phyloP scores from a whole-genome alignment of 177 flowering plant species.

The Tripterygium wilfordii region DNA sequence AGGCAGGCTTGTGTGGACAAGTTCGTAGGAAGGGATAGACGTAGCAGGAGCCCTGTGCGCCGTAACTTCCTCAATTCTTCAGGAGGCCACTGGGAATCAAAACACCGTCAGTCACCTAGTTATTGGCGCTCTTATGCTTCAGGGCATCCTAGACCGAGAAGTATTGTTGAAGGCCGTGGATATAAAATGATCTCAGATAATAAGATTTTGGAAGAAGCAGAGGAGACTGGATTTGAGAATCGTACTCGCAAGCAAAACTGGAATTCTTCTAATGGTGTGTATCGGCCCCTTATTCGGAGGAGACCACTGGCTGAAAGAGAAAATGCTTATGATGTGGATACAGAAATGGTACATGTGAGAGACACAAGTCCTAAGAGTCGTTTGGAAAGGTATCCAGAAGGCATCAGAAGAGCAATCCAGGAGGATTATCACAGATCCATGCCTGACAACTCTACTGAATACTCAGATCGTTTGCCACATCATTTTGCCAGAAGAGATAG shows the following conservation, averaged over 20 bases:
- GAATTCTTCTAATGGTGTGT: constrained; percentile 21
- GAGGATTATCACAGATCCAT: constrained; percentile 35
- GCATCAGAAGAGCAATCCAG: constrained; percentile 31
- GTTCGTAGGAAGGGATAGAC: constrained; percentile 35
- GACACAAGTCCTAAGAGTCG: constrained; percentile 33
- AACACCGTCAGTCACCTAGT: constrained; percentile 30
- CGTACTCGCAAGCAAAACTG: constrained; percentile 16
- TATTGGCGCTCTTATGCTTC: constrained; percentile 27
- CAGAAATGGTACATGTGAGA: constrained; percentile 21
- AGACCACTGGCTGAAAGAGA: constrained; percentile 46
- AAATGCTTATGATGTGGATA: constrained; percentile 24
- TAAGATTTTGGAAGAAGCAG: constrained; percentile 22
- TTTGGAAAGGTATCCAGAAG: constrained; percentile 31
- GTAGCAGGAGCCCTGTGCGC: constrained; percentile 33
- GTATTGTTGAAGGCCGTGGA: constrained; percentile 31
- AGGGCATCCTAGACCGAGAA: constrained; percentile 24
- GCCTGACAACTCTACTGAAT: constrained; percentile 23
- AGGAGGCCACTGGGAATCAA: constrained; percentile 27
- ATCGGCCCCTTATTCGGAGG: constrained; percentile 24
- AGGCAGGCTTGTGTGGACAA: constrained; percentile 27
- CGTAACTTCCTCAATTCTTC: constrained; percentile 28
- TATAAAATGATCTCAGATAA: constrained; percentile 22
- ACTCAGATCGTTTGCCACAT: constrained; percentile 26
- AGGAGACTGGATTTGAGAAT: constrained; percentile 14
- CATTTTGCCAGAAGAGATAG: constrained; percentile 39